Evolutionary conservation across 805 yeast species (phyloP).

Genomic region (Schwanniomyces polymorphus): DNA sequence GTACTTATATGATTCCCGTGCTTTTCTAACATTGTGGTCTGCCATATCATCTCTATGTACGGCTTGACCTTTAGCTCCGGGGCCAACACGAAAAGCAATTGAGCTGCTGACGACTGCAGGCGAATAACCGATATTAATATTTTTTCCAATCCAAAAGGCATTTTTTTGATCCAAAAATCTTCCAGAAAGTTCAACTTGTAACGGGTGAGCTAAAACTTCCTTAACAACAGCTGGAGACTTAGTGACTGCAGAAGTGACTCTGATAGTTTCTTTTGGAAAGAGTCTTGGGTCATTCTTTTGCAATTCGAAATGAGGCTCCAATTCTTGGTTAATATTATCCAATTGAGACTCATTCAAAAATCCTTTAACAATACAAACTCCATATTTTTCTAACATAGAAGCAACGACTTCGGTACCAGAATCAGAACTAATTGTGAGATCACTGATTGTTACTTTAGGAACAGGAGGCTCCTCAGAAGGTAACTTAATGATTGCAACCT

Average conservation of each 20-base stretch:
- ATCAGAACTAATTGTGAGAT: not conserved
- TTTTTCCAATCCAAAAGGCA: conserved; percentile 18
- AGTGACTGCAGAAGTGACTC: conserved; percentile 7
- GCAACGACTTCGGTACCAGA: not conserved
- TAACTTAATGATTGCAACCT: not conserved
- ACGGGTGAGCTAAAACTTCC: conserved; percentile 12
- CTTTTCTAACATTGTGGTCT: conserved; percentile 20
- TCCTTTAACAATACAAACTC: conserved; percentile 5
- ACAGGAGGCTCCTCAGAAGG: not conserved
- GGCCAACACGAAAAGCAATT: conserved; percentile 22
- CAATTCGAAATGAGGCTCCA: conserved; percentile 3
- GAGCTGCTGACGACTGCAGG: conserved; percentile 21
- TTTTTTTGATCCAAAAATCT: conserved; percentile 16
- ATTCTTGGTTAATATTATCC: conserved; percentile 1
- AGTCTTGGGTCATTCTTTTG: conserved; percentile 5
- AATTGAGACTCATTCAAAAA: not conserved
- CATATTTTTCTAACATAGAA: conserved; percentile 3
- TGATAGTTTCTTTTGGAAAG: conserved; percentile 17
- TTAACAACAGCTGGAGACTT: conserved; percentile 1
- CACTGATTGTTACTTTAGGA: not conserved
- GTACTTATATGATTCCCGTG: conserved; percentile 11
- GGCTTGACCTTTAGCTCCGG: conserved; percentile 24
- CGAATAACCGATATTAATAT: conserved; percentile 14
- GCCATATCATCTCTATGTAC: conserved; percentile 26
- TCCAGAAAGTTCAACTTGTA: conserved; percentile 14